Evolutionary conservation across 495 filamentous ascomycete genomes (phyloP), one percentile per base, ranked within the genome.

Genomic region (Clavariopsis aquatica): DNA sequence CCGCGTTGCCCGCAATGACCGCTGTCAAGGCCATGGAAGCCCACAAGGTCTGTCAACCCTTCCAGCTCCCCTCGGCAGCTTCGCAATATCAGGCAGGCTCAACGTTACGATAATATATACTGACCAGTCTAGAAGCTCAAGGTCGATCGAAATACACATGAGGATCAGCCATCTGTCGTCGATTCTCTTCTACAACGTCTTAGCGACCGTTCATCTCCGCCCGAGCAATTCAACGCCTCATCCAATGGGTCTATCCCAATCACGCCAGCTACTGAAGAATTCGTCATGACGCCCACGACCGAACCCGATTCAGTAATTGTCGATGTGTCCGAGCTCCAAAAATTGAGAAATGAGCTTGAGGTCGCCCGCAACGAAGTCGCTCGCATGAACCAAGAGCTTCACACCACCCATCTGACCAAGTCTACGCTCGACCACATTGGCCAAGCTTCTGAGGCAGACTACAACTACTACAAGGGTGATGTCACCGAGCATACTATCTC

Each of bases 341-440:
- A 83, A 43, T 81, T 95, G 49, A 84, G 84, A 64, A 78, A 83
- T 57, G 88, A 98, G 75, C 82, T 98, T 15, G 84, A 88, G 58
- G 85, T 83, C 65, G 91, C 92, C 23, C 88, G 90, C 66, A 85
- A 83, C 69, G 88, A 86, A 65, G 92, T 98, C 73, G 87, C 85
- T 58, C 81, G 85, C 19, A 88, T 96, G 75, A 90, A 91, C 64
- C 85, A 92, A 60, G 91, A 97, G 74, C 82, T 97, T 57, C 82
- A 88, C 26, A 89, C 93, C 62, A 88, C 81, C 10, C 90, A 91
- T 46, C 84, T 85, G 70, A 86, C 85, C 49, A 89, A 87, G 72
- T 87, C 90, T 70, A 91, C 88, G 15, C 65, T 92, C 49, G 88
- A 92, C 58, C 85, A 91, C 57, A 80, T 92, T 59, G 87, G 86